Evolutionary conservation across 768 basidiomycete genomes (phyloP).

Genomic region (Termitomyces sp.): DNA sequence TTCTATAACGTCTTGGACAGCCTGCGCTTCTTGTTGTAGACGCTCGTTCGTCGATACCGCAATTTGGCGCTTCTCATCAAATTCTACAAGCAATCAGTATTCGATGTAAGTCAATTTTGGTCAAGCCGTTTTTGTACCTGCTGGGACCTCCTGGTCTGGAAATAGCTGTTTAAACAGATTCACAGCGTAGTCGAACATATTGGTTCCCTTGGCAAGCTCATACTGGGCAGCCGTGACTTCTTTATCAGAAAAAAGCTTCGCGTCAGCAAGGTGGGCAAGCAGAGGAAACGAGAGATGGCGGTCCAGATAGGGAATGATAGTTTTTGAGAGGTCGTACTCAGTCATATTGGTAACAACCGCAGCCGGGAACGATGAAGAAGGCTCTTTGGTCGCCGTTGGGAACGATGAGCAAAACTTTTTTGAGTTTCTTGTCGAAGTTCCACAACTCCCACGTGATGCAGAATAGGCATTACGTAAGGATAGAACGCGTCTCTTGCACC

Average conservation of each 20-base stretch:
- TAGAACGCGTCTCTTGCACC: slow-evolving; percentile 8
- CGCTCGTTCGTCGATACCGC: slow-evolving; percentile 83
- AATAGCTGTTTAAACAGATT: slow-evolving; percentile 77
- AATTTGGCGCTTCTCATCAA: slow-evolving; percentile 75
- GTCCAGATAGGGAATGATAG: slow-evolving; percentile 89
- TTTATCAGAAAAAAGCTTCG: slow-evolving; percentile 69
- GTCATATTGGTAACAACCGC: slow-evolving; percentile 47
- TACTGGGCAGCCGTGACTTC: slow-evolving; percentile 90
- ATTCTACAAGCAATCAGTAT: slow-evolving; percentile 51
- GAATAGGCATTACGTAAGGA: slow-evolving; percentile 5
- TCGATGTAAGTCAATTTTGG: neutral
- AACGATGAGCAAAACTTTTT: slow-evolving; percentile 16
- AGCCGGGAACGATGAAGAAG: neutral
- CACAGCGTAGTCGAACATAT: slow-evolving; percentile 95
- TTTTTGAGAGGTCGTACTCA: slow-evolving; percentile 88
- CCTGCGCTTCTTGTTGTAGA: slow-evolving; percentile 87
- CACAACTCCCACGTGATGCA: slow-evolving; percentile 4
- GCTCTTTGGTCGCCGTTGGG: slow-evolving; percentile 10
- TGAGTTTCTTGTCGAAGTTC: neutral
- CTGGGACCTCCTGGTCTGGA: slow-evolving; percentile 65
- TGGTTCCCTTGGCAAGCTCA: slow-evolving; percentile 95
- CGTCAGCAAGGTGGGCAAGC: slow-evolving; percentile 81
- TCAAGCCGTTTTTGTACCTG: slow-evolving; percentile 41
- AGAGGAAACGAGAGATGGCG: slow-evolving; percentile 93
- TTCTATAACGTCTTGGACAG: slow-evolving; percentile 93